Evolutionary conservation across 2,329 filamentous ascomycete genomes (phyloP).

Genomic region (Colletotrichum sp.): DNA sequence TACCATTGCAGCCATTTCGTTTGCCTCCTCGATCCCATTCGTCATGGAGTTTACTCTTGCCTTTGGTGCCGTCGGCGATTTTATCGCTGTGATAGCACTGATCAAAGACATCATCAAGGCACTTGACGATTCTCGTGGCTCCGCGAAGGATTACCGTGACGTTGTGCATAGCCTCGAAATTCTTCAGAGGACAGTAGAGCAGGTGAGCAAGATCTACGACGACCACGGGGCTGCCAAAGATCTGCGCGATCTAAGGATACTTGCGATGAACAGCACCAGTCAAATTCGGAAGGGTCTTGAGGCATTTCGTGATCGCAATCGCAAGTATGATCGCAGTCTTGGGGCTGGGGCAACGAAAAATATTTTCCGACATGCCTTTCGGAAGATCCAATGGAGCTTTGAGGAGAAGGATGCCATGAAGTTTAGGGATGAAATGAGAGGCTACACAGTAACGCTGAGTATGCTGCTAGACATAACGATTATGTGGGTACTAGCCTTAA

Average conservation of each 20-base stretch:
- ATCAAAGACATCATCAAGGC: slow-evolving; percentile 31
- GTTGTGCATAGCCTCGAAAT: slow-evolving; percentile 28
- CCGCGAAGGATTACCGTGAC: slow-evolving; percentile 31
- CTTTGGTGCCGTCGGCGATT: slow-evolving; percentile 33
- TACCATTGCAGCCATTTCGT: too few species aligned
- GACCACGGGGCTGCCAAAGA: too few species aligned
- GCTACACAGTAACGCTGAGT: background rate
- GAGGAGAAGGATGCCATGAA: background rate
- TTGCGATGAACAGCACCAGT: background rate
- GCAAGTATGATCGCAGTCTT: background rate
- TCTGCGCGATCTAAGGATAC: background rate
- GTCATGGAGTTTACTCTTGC: slow-evolving; percentile 21
- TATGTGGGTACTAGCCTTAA: background rate
- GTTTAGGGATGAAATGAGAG: background rate
- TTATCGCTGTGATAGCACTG: slow-evolving; percentile 29
- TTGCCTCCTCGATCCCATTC: too few species aligned
- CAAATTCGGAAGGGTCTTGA: background rate
- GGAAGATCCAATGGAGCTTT: background rate
- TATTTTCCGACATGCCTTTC: background rate
- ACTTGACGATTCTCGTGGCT: slow-evolving; percentile 31
- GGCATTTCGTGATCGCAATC: background rate
- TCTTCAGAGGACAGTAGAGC: slow-evolving; percentile 4
- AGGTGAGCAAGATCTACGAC: background rate
- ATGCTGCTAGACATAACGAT: background rate
- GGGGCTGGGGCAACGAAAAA: background rate